A percentile compares a stretch with the other conserved stretches of the same genome.
phyloP scores from a whole-genome alignment of 2,329 filamentous ascomycete genomes.

The Verruconis gallopava region DNA sequence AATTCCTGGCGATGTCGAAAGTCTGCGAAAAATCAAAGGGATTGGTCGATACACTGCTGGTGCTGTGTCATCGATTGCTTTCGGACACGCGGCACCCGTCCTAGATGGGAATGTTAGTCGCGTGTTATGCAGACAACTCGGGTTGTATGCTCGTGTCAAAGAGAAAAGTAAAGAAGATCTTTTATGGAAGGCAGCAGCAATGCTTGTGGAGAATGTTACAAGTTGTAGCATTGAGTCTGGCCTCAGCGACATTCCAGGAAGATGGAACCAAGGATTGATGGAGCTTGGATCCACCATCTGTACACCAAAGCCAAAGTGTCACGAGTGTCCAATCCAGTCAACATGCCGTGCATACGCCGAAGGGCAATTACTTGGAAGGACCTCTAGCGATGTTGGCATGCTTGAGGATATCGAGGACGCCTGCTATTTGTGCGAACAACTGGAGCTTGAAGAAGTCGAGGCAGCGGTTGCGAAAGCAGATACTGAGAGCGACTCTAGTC shows the following conservation, averaged over 20 bases:
- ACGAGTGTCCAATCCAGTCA: constrained; percentile 21
- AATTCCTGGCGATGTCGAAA: constrained; percentile 36
- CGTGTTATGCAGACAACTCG: constrained; percentile 48
- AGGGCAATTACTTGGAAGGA: no score
- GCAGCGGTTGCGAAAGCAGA: neutral
- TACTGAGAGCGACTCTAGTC: no score
- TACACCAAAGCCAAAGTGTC: constrained; percentile 45
- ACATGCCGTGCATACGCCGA: constrained; percentile 24
- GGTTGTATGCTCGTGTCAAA: constrained; percentile 44
- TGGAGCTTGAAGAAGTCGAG: constrained; percentile 1
- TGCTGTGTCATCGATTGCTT: constrained; percentile 50
- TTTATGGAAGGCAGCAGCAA: constrained; percentile 46
- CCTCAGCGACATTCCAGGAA: constrained; percentile 37
- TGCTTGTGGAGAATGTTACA: constrained; percentile 41
- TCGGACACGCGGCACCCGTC: constrained; percentile 45
- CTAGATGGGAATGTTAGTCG: constrained; percentile 52
- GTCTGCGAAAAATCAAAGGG: constrained; percentile 42
- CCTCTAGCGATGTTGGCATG: neutral
- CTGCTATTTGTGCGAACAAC: constrained; percentile 7
- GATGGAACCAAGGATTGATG: constrained; percentile 54
- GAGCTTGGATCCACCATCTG: constrained; percentile 52
- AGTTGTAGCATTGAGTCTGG: constrained; percentile 12
- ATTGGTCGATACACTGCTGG: constrained; percentile 52
- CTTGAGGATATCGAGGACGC: constrained; percentile 9
- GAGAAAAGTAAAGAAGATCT: constrained; percentile 40